phyloP scores from a whole-genome alignment of 2,329 filamentous ascomycete species.

The Graphilbum sp. region DNA sequence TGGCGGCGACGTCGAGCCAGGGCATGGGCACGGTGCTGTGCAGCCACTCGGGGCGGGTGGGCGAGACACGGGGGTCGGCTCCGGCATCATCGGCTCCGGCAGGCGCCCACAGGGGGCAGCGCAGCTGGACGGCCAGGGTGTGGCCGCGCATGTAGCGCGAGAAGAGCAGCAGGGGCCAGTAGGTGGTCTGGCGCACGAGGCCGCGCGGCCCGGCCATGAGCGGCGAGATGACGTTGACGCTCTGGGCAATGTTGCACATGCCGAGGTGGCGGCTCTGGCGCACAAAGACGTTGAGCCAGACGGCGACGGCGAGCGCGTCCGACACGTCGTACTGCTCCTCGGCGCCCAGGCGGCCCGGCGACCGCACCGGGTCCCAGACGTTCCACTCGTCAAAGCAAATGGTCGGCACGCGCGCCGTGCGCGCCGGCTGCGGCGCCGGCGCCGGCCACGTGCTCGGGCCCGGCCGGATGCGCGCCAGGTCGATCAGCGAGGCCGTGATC shows the following conservation, averaged over 20 bases:
- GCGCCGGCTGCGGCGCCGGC: not conserved
- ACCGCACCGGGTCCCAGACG: slow-evolving; percentile 59
- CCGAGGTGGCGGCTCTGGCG: slow-evolving; percentile 54
- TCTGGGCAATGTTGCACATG: slow-evolving; percentile 68
- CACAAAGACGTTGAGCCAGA: slow-evolving; percentile 64
- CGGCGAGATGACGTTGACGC: slow-evolving; percentile 62
- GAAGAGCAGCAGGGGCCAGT: slow-evolving; percentile 59
- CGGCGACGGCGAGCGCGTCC: slow-evolving; percentile 56
- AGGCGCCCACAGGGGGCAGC: slow-evolving; percentile 23
- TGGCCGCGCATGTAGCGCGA: slow-evolving; percentile 57
- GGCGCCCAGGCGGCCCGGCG: slow-evolving; percentile 53
- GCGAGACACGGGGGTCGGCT: slow-evolving; percentile 46
- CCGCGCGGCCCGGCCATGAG: slow-evolving; percentile 54
- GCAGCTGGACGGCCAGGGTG: slow-evolving; percentile 50
- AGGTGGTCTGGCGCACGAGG: slow-evolving; percentile 54
- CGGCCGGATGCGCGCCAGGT: slow-evolving; percentile 47
- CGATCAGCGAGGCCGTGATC: slow-evolving; percentile 50
- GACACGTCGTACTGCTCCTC: slow-evolving; percentile 62
- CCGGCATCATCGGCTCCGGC: not conserved
- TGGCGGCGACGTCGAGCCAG: slow-evolving; percentile 52
- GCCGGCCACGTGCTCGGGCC: slow-evolving; percentile 20
- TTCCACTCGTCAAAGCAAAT: slow-evolving; percentile 84
- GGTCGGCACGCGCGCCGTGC: slow-evolving; percentile 35
- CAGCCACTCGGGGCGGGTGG: slow-evolving; percentile 50
- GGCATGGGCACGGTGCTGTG: slow-evolving; percentile 40